These are phyloP conservation scores for Cryptosporidium meleagridis DNA, from an alignment of 169 alveolate species.

Conservation along the genomic window DNA sequence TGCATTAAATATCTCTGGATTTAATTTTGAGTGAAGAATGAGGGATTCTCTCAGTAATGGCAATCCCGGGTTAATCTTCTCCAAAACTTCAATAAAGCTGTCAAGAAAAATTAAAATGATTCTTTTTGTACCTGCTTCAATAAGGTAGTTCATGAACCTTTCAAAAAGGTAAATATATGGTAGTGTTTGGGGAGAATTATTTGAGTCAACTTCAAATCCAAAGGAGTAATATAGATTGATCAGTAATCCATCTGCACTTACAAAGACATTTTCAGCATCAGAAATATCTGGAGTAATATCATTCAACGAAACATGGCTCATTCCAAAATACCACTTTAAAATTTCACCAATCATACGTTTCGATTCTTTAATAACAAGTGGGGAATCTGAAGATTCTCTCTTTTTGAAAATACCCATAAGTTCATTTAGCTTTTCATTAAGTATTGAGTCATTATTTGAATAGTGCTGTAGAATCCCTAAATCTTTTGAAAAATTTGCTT, in stretches of 20 bases:
- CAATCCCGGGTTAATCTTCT: slow-evolving; percentile 55
- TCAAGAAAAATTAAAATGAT: slow-evolving; percentile 46
- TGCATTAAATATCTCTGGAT: slow-evolving; percentile 20
- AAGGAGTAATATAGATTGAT: slow-evolving; percentile 53
- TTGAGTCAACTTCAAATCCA: slow-evolving; percentile 31
- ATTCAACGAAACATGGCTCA: slow-evolving; percentile 30
- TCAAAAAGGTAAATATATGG: slow-evolving; percentile 62
- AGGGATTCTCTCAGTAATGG: slow-evolving; percentile 26
- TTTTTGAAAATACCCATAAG: slow-evolving; percentile 16
- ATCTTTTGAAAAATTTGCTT: slow-evolving; percentile 5
- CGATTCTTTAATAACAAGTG: slow-evolving; percentile 26
- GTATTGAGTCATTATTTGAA: slow-evolving; percentile 10
- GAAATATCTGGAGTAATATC: slow-evolving; percentile 72
- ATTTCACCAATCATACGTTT: slow-evolving; percentile 36
- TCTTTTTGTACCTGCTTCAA: slow-evolving; percentile 68
- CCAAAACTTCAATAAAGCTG: slow-evolving; percentile 8
- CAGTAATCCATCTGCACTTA: slow-evolving; percentile 55
- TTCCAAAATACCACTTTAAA: slow-evolving; percentile 64
- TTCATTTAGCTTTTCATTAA: slow-evolving; percentile 37
- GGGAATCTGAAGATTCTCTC: slow-evolving; percentile 2
- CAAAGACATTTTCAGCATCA: slow-evolving; percentile 71
- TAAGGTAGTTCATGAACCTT: slow-evolving; percentile 50
- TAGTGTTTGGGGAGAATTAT: slow-evolving; percentile 47
- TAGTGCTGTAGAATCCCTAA: neutral
- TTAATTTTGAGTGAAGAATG: slow-evolving; percentile 39